Evolutionary conservation across 2,329 filamentous ascomycete species (phyloP).

Genomic region (Periconia digitata): DNA sequence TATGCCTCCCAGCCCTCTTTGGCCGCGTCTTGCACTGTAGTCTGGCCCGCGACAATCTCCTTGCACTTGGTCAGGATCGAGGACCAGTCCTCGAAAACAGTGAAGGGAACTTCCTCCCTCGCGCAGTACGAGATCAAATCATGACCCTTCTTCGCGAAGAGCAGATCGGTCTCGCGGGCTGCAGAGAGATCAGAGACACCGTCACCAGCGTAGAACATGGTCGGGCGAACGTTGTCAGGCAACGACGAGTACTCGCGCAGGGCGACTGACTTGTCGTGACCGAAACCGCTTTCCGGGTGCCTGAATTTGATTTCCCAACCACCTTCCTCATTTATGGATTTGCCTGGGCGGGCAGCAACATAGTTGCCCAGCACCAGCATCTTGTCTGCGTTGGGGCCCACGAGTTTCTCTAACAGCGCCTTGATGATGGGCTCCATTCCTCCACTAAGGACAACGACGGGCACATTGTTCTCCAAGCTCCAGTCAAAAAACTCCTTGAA

Average conservation of each 20-base stretch:
- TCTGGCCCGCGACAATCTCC: conserved; percentile 72
- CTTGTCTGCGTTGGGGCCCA: conserved; percentile 76
- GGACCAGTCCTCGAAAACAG: conserved; percentile 81
- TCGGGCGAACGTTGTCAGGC: conserved; percentile 68
- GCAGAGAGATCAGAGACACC: conserved; percentile 91
- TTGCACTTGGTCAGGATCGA: conserved; percentile 75
- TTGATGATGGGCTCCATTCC: conserved; percentile 93
- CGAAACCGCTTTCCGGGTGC: conserved; percentile 79
- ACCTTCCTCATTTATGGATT: conserved; percentile 77
- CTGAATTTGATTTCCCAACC: conserved; percentile 90
- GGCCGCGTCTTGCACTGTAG: conserved; percentile 70
- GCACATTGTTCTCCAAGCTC: conserved; percentile 78
- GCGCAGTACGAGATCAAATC: conserved; percentile 89
- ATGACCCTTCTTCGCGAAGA: conserved; percentile 90
- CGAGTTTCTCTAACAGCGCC: conserved; percentile 74
- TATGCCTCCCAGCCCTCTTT: conserved; percentile 51
- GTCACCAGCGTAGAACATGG: conserved; percentile 92
- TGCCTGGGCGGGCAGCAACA: conserved; percentile 66
- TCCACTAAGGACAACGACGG: conserved; percentile 86
- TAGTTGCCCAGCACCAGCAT: conserved; percentile 92
- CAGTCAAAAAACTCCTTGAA: conserved; percentile 89
- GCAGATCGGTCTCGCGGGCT: conserved; percentile 85
- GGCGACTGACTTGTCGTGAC: conserved; percentile 95
- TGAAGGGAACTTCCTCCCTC: conserved; percentile 81
- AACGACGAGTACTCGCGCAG: conserved; percentile 83